phyloP scores from a whole-genome alignment of 352 stramenopile species.

The Globisporangium viniferum region DNA sequence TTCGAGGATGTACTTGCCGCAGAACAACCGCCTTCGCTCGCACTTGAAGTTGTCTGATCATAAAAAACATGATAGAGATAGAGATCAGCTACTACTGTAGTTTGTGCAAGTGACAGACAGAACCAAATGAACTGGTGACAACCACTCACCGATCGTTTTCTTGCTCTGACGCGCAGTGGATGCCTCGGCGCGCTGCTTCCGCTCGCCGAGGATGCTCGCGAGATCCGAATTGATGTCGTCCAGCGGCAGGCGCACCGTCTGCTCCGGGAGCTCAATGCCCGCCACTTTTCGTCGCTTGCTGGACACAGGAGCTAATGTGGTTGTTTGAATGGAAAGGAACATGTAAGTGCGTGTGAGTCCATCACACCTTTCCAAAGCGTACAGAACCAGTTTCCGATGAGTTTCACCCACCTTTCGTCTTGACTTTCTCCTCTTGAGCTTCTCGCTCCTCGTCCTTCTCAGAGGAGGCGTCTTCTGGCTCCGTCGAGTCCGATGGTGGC shows the following conservation, averaged over 20 bases:
- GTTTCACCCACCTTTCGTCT: conserved; percentile 9
- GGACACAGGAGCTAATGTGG: conserved; percentile 13
- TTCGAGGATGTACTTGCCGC: conserved; percentile 74
- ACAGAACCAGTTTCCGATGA: not conserved
- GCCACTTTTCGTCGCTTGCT: conserved; percentile 50
- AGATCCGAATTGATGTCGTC: conserved; percentile 61
- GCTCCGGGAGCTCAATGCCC: conserved; percentile 32
- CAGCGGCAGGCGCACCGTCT: conserved; percentile 47
- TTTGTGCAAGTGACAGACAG: not conserved
- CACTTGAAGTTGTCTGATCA: conserved; percentile 37
- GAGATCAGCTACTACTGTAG: too few relatives aligned
- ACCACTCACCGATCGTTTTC: conserved; percentile 22
- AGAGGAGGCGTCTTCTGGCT: conserved; percentile 7
- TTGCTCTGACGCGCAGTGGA: conserved; percentile 22
- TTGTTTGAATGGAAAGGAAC: not conserved
- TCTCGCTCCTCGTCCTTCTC: conserved; percentile 9
- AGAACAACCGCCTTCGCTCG: conserved; percentile 53
- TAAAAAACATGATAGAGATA: not conserved
- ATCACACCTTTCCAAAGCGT: not conserved
- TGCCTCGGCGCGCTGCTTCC: conserved; percentile 27
- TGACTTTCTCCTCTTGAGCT: conserved; percentile 7
- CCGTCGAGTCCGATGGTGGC: conserved; percentile 6
- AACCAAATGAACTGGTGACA: not conserved
- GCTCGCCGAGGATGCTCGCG: conserved; percentile 39
- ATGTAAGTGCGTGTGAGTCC: not conserved